Evolutionary conservation across 208 protist genomes (phyloP).

Genomic region (Strigomonas culicis): DNA sequence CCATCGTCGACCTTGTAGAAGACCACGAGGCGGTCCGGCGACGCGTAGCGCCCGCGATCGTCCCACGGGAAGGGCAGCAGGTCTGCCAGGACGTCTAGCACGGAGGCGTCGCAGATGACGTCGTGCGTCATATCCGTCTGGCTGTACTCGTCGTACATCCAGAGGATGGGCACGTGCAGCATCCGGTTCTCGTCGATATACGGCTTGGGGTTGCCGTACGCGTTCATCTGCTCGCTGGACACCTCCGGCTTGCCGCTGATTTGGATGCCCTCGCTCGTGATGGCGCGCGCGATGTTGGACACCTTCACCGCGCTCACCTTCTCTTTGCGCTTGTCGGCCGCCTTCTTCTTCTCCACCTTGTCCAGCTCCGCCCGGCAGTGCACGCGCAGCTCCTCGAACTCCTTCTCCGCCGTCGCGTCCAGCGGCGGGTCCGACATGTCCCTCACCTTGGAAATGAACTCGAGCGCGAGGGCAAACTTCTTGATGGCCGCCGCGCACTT

Average conservation of each 20-base stretch:
- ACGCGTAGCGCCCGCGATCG: constrained; percentile 48
- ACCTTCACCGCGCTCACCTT: constrained; percentile 47
- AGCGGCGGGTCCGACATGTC: constrained; percentile 29
- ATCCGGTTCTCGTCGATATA: constrained; percentile 74
- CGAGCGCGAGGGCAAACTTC: constrained; percentile 70
- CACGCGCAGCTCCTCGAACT: constrained; percentile 63
- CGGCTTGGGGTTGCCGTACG: constrained; percentile 68
- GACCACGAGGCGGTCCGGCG: constrained; percentile 58
- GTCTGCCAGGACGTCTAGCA: constrained; percentile 62
- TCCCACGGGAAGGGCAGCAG: constrained; percentile 89
- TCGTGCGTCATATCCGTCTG: constrained; percentile 93
- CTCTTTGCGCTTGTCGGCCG: constrained; percentile 24
- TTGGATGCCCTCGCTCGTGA: constrained; percentile 63
- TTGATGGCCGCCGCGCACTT: constrained; percentile 61
- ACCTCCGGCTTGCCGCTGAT: constrained; percentile 55
- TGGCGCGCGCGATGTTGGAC: constrained; percentile 56
- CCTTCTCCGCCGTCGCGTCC: constrained; percentile 21
- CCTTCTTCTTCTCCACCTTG: constrained; percentile 26
- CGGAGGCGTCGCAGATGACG: constrained; percentile 71
- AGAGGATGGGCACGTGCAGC: constrained; percentile 90
- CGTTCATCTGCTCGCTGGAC: constrained; percentile 79
- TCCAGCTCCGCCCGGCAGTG: constrained; percentile 24
- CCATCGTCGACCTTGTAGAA: constrained; percentile 87
- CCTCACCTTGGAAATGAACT: constrained; percentile 52
- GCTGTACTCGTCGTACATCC: constrained; percentile 93